Conservation (phyloP, 164 flowering plant species). For the Macadamia tetraphylla region DNA sequence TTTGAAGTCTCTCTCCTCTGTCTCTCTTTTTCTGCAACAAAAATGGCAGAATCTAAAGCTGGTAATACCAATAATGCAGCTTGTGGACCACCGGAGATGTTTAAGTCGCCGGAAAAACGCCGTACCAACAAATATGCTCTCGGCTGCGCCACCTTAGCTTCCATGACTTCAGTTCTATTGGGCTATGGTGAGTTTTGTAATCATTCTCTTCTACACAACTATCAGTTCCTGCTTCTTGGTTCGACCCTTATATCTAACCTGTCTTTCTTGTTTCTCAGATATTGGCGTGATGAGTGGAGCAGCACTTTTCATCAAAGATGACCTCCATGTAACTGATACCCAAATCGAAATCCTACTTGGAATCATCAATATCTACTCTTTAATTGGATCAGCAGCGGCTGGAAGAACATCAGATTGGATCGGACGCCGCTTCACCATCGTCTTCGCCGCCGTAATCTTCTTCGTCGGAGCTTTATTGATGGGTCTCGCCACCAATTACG, state of each 20-base stretch:
- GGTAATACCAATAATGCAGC: no score
- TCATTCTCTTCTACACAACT: no score
- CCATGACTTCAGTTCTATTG: conserved; percentile 4
- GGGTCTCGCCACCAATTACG: conserved; percentile 17
- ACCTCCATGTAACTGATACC: conserved; percentile 8
- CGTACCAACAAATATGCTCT: background rate
- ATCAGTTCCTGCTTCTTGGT: background rate
- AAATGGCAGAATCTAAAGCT: no score
- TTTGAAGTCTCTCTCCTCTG: no score
- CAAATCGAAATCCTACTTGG: conserved; percentile 12
- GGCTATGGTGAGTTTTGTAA: conserved; percentile 2
- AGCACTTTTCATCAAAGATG: conserved; percentile 7
- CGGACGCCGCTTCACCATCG: conserved; percentile 19
- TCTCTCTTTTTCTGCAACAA: no score
- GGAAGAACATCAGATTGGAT: conserved; percentile 21
- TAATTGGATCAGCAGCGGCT: conserved; percentile 11
- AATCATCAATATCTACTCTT: conserved; percentile 12
- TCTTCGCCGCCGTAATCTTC: conserved; percentile 13
- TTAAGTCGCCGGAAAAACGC: background rate
- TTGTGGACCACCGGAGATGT: background rate
- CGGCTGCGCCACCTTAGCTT: conserved; percentile 1
- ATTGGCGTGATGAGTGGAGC: conserved; percentile 25
- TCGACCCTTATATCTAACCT: background rate
- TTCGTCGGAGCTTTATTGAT: conserved; percentile 15
- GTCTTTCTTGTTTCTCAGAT: background rate